These are phyloP conservation scores for Syzygium syzygioides DNA, from an alignment of 441 rosid genomes.

Conservation along the genomic window DNA sequence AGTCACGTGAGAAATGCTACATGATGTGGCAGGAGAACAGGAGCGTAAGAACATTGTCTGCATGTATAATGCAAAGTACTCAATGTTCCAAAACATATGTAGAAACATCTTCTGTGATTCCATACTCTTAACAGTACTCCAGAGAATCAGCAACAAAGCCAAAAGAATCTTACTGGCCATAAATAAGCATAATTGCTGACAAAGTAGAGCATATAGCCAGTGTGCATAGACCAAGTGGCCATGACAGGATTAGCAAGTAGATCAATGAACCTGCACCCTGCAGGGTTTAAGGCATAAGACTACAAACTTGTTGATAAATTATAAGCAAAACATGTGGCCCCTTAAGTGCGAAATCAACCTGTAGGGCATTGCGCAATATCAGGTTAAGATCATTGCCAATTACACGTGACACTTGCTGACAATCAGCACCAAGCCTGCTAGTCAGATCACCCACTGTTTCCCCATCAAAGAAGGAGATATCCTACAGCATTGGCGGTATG, in stretches of 20 bases:
- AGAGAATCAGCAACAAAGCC: background rate
- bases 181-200: slow-evolving; percentile 68
- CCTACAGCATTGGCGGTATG: slow-evolving; percentile 35
- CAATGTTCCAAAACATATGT: background rate
- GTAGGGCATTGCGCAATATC: slow-evolving; percentile 79
- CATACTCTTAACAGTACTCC: background rate
- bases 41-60: background rate
- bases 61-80: background rate
- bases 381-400: slow-evolving; percentile 90
- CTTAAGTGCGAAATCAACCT: slow-evolving; percentile 40
- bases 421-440: slow-evolving; percentile 96
- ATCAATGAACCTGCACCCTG: slow-evolving; percentile 85
- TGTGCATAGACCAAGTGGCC: slow-evolving; percentile 82
- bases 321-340: background rate
- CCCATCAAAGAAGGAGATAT: slow-evolving; percentile 85
- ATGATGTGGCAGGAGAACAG: slow-evolving; percentile 3
- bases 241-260: slow-evolving; percentile 75
- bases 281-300: slow-evolving; percentile 21
- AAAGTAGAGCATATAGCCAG: slow-evolving; percentile 67
- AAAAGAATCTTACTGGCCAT: slow-evolving; percentile 64
- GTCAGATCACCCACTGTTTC: slow-evolving; percentile 98
- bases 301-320: slow-evolving; percentile 14
- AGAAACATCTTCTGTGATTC: background rate
- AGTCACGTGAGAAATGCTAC: background rate
- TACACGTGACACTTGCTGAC: slow-evolving; percentile 96